These are phyloP conservation scores for Kodamaea jinghongensis DNA, from an alignment of 805 yeast genomes.

Conservation along the genomic window DNA sequence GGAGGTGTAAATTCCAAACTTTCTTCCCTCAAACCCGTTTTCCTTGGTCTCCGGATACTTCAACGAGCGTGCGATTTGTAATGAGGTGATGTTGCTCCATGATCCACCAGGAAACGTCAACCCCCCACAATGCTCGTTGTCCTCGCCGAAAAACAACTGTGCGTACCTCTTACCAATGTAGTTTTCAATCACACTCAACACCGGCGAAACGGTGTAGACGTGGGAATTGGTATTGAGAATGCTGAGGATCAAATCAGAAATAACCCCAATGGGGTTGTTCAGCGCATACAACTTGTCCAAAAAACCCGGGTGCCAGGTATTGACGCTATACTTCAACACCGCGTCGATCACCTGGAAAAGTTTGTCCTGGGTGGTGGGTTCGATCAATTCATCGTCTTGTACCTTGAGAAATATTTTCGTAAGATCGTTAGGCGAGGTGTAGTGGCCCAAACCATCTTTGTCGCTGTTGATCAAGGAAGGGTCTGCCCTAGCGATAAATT, in stretches of 20 bases:
- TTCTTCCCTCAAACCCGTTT: constrained; percentile 49
- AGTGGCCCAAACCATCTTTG: constrained; percentile 49
- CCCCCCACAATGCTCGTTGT: constrained; percentile 64
- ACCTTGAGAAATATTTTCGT: constrained; percentile 32
- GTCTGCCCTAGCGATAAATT: constrained; percentile 51
- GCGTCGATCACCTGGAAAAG: constrained; percentile 51
- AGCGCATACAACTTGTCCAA: constrained; percentile 81
- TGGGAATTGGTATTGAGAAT: constrained; percentile 80
- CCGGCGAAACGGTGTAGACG: constrained; percentile 83
- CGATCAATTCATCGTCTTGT: constrained; percentile 11
- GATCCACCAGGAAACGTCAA: constrained; percentile 86
- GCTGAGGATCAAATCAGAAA: constrained; percentile 66
- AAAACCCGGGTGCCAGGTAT: constrained; percentile 86
- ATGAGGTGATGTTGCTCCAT: constrained; percentile 76
- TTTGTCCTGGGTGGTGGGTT: constrained; percentile 18
- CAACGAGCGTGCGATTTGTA: constrained; percentile 72
- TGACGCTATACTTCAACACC: constrained; percentile 64
- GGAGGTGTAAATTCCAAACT: constrained; percentile 70
- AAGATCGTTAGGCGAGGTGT: constrained; percentile 42
- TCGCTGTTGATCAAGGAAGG: constrained; percentile 27
- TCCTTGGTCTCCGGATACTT: constrained; percentile 67
- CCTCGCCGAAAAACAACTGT: constrained; percentile 46
- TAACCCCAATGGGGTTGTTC: constrained; percentile 81
- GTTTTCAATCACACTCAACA: constrained; percentile 71
- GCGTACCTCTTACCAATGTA: constrained; percentile 69